Percentiles rank a stretch among this genome's conserved stretches.
Evolutionary conservation across 1,139 yeast genomes (phyloP).

Genomic region (Candida tetrigidarum): DNA sequence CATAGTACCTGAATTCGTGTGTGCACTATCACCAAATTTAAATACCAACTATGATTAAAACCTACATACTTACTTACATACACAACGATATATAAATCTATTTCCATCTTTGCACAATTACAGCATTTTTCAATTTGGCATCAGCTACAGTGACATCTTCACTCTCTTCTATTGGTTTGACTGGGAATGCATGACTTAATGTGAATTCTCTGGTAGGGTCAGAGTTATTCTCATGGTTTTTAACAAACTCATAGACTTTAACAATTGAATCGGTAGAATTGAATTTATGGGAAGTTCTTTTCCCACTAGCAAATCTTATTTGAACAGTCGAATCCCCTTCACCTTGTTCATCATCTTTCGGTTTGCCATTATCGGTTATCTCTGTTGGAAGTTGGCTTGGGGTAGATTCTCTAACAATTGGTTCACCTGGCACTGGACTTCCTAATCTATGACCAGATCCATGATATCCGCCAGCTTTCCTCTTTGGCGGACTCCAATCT

Average conservation of each 20-base stretch:
- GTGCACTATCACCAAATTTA: too few species aligned
- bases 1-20: too few species aligned
- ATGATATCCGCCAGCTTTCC: constrained; percentile 67
- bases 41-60: too few species aligned
- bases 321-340: constrained; percentile 80
- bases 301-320: constrained; percentile 85
- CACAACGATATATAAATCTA: constrained; percentile 10
- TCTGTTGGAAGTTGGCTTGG: constrained; percentile 5
- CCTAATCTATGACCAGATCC: constrained; percentile 94
- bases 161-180: constrained; percentile 67
- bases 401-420: constrained; percentile 15
- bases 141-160: constrained; percentile 59
- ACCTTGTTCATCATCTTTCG: constrained; percentile 31
- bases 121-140: constrained; percentile 82
- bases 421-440: constrained; percentile 82
- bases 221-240: constrained; percentile 45
- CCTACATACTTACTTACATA: constrained; percentile 1
- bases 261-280: constrained; percentile 69
- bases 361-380: constrained; percentile 24
- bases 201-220: constrained; percentile 58
- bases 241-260: constrained; percentile 70
- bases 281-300: constrained; percentile 67
- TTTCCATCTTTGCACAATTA: constrained; percentile 86
- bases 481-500: constrained; percentile 76
- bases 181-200: constrained; percentile 85